A percentile compares a stretch with the other conserved stretches of the same genome.
phyloP scores from a whole-genome alignment of 1,284 basidiomycete genomes.

The Taiwanofungus camphoratus region DNA sequence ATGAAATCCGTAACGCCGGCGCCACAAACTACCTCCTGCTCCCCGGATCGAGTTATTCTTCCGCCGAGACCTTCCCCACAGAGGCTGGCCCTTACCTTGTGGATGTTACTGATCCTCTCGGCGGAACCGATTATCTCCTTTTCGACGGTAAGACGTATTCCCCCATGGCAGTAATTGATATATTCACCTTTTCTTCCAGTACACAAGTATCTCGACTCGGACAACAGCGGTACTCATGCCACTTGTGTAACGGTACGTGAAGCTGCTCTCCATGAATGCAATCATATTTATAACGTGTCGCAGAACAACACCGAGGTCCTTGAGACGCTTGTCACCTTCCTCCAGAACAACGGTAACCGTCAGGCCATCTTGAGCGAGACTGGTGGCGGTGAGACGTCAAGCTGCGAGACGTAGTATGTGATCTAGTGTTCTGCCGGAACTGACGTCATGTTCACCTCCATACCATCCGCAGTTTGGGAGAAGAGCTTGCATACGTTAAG shows the following conservation, averaged over 20 bases:
- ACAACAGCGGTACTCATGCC: conserved; percentile 50
- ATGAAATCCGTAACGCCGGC: conserved; percentile 43
- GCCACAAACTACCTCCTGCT: conserved; percentile 43
- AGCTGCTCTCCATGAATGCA: background rate
- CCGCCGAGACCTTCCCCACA: conserved; percentile 43
- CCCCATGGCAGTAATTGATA: too few relatives aligned
- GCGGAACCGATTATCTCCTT: conserved; percentile 43
- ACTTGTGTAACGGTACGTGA: conserved; percentile 37
- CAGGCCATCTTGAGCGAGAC: conserved; percentile 55
- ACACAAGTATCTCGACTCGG: conserved; percentile 57
- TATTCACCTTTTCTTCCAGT: conserved; percentile 30
- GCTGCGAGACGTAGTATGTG: conserved; percentile 39
- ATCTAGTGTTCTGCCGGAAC: background rate
- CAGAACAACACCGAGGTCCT: conserved; percentile 43
- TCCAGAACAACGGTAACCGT: conserved; percentile 43
- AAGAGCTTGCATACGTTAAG: conserved; percentile 44
- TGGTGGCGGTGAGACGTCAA: conserved; percentile 49
- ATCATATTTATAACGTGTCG: background rate
- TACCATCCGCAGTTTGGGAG: conserved; percentile 29
- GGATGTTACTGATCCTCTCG: conserved; percentile 49
- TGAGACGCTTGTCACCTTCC: conserved; percentile 39
- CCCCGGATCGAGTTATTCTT: conserved; percentile 37
- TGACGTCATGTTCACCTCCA: background rate
- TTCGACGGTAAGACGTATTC: conserved; percentile 54
- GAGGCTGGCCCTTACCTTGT: conserved; percentile 47